phyloP scores from a whole-genome alignment of 2,329 filamentous ascomycete species.

The Alternaria sp. region DNA sequence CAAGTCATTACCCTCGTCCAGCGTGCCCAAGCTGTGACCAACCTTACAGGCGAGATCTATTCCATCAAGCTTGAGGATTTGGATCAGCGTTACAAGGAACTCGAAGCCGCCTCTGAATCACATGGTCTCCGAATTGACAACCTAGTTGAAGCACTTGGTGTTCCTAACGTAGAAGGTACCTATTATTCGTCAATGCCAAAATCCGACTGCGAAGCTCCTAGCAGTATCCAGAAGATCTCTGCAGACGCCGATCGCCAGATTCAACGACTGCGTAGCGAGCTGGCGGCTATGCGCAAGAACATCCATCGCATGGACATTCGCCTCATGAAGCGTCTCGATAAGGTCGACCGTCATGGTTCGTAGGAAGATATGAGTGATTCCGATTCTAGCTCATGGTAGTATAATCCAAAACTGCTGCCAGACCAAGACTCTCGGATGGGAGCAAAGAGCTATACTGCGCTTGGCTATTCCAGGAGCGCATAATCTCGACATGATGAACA shows the following conservation, averaged over 20 bases:
- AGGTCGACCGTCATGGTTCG: constrained; percentile 8
- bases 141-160: constrained; percentile 35
- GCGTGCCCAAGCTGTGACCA: constrained; percentile 17
- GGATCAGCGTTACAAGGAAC: constrained; percentile 12
- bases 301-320: constrained; percentile 31
- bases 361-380: background rate
- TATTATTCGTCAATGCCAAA: constrained; percentile 18
- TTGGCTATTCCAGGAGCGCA: background rate
- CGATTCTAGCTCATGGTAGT: background rate
- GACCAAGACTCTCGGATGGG: background rate
- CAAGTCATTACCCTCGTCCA: constrained; percentile 18
- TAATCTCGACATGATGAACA: background rate
- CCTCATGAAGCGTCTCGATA: constrained; percentile 25
- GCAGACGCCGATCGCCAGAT: constrained; percentile 11
- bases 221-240: background rate
- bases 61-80: constrained; percentile 19
- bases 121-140: constrained; percentile 32
- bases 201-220: background rate
- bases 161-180: constrained; percentile 31
- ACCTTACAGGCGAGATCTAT: constrained; percentile 21
- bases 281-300: constrained; percentile 26
- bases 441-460: background rate
- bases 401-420: background rate
- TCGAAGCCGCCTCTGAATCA: constrained; percentile 12
- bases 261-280: constrained; percentile 19